Evolutionary conservation across 2,329 filamentous ascomycete species (phyloP).

Genomic region (Diplodia sapinea): DNA sequence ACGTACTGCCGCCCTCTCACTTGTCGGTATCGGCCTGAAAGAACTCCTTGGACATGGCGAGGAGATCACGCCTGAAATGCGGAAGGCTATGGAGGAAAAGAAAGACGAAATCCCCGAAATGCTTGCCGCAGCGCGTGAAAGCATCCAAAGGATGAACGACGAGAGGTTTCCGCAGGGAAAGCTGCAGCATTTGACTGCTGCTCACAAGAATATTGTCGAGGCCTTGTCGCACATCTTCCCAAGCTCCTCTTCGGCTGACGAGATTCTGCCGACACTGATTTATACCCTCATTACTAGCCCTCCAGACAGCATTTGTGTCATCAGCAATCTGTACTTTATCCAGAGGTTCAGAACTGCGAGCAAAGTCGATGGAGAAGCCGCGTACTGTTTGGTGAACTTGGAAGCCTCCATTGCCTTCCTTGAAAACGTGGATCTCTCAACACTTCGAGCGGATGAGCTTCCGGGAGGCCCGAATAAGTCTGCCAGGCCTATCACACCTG

Average conservation of each 20-base stretch:
- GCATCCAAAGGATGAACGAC: constrained; percentile 81
- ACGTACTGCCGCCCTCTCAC: constrained; percentile 83
- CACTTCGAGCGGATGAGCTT: constrained; percentile 78
- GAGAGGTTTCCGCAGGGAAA: constrained; percentile 90
- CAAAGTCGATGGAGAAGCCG: constrained; percentile 90
- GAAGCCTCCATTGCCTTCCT: constrained; percentile 94
- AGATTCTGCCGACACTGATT: constrained; percentile 95
- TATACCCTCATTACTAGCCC: constrained; percentile 92
- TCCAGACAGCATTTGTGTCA: constrained; percentile 82
- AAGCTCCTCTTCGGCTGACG: constrained; percentile 87
- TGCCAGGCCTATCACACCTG: constrained; percentile 55
- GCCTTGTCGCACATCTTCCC: constrained; percentile 70
- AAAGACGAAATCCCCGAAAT: constrained; percentile 72
- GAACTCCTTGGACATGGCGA: constrained; percentile 71
- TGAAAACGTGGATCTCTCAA: constrained; percentile 92
- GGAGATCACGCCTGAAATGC: constrained; percentile 61
- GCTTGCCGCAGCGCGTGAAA: constrained; percentile 69
- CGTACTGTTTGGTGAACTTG: constrained; percentile 94
- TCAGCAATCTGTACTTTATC: constrained; percentile 95
- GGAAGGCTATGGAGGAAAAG: constrained; percentile 59
- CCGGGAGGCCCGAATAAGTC: constrained; percentile 70
- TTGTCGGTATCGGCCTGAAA: constrained; percentile 88
- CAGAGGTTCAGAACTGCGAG: constrained; percentile 85
- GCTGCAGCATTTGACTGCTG: constrained; percentile 82
- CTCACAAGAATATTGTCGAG: constrained; percentile 94